Evolutionary conservation across 1,284 basidiomycete genomes (phyloP), one percentile per base, ranked within the genome.

Genomic region (Boletus holoroseus): DNA sequence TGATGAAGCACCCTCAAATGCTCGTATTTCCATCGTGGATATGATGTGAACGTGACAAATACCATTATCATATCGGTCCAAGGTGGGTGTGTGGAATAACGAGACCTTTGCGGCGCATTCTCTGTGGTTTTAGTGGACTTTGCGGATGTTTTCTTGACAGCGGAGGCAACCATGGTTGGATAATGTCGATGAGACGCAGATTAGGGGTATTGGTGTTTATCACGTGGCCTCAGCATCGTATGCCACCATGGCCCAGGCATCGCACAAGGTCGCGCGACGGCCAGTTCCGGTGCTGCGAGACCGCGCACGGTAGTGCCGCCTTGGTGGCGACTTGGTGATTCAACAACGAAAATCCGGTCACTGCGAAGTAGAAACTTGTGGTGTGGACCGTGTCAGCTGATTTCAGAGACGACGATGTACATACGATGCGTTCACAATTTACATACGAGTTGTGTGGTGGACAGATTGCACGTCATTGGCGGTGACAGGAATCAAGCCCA

Each of bases 51-150:
- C n/a, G n/a, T n/a, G n/a, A 27, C 16, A 37, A 70, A 36, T 56
- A 81, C 82, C 62, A 68, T 78, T 63, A 84, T 76, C 49, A 84
- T 82, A 22, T 82, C 79, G 56, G 77, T 81, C 80, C 80, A 84
- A 2, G 79, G 65, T 2, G 82, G 82, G 54, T 79, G 76, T 3
- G 56, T 44, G 8, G 24, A 22, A 30, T 39, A 20, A 35, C 39
- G 28, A 15, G 51, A 11, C 37, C 39, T 51, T 16, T 16, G 7
- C 7, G 18, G 11, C 9, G 30, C 32, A 36, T 47, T 44, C 11
- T 36, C 32, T 12, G n/a, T 44, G 3, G 46, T 28, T 24, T 50
- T 47, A 16, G 56, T 45, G 35, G 68, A 47, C 53, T 64, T 58
- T 11, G 58, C 51, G 42, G 68, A 54, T 11, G 58, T 46, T 56